These are phyloP conservation scores for Bruguiera sexangula DNA, from an alignment of 345 rosid genomes.

Conservation along the genomic window DNA sequence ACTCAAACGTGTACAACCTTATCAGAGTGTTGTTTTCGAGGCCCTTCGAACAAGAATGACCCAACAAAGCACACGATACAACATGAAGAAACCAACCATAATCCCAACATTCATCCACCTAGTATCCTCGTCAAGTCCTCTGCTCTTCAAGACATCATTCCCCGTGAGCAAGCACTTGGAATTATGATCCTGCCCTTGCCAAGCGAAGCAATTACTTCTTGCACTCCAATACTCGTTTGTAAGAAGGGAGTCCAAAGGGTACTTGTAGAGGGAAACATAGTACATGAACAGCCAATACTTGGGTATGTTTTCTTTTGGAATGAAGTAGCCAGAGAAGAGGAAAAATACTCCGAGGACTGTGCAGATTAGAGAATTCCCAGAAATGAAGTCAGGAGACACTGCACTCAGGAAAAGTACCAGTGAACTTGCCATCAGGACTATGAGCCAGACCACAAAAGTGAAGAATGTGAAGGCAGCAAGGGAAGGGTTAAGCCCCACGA, in stretches of 20 bases:
- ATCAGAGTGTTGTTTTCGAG: conserved; percentile 51
- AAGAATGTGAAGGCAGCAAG: conserved; percentile 59
- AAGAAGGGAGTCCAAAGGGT: conserved; percentile 71
- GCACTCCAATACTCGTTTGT: conserved; percentile 81
- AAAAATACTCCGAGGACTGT: conserved; percentile 82
- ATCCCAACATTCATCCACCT: conserved; percentile 83
- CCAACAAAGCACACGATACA: conserved; percentile 85
- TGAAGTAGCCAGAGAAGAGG: conserved; percentile 87
- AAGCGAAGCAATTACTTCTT: conserved; percentile 58
- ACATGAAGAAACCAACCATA: conserved; percentile 78
- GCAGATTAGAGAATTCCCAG: conserved; percentile 79
- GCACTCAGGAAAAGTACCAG: conserved; percentile 77
- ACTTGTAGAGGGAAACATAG: conserved; percentile 74
- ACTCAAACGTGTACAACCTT: neutral
- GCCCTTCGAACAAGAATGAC: conserved; percentile 61
- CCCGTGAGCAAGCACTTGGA: conserved; percentile 58
- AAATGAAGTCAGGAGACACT: conserved; percentile 72
- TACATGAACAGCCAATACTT: conserved; percentile 91
- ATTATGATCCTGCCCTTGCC: conserved; percentile 18
- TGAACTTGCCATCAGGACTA: conserved; percentile 78
- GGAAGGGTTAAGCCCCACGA: conserved; percentile 79
- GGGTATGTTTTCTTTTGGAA: conserved; percentile 79
- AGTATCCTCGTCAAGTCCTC: conserved; percentile 65
- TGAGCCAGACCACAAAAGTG: conserved; percentile 69
- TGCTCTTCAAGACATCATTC: conserved; percentile 59